Evolutionary conservation across 345 rosid genomes (phyloP).

Genomic region (Gossypium turneri): DNA sequence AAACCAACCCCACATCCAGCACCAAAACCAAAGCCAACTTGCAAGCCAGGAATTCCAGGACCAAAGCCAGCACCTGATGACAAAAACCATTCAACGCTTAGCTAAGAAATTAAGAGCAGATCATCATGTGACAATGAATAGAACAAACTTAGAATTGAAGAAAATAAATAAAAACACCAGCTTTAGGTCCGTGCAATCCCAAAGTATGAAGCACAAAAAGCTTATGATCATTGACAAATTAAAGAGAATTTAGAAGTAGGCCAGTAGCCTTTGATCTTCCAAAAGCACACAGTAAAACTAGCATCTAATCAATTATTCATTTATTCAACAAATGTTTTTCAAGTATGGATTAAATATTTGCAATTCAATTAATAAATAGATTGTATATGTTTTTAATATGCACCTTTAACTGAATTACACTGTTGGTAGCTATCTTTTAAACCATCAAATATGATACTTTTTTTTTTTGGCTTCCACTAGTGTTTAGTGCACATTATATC

Average conservation of each 20-base stretch:
- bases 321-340: background rate
- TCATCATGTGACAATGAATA: background rate
- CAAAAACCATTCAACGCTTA: constrained; percentile 7
- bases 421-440: too few species aligned
- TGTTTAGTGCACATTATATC: too few species aligned
- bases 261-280: background rate
- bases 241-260: background rate
- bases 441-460: too few species aligned
- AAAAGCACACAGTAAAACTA: background rate
- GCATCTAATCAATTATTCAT: background rate
- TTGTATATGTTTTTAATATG: background rate
- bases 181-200: constrained; percentile 8
- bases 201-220: background rate
- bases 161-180: background rate
- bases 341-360: background rate
- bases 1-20: constrained; percentile 86
- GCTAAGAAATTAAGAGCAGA: constrained; percentile 1
- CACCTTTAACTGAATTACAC: too few species aligned
- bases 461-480: too few species aligned
- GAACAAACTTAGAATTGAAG: background rate
- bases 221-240: background rate
- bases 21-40: constrained; percentile 71
- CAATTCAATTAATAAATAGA: background rate
- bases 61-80: constrained; percentile 67
- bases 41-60: constrained; percentile 82